A percentile compares a stretch with the other conserved stretches of the same genome.
These are phyloP conservation scores for Pistacia integerrima DNA, from an alignment of 345 rosid genomes.

Conservation along the genomic window DNA sequence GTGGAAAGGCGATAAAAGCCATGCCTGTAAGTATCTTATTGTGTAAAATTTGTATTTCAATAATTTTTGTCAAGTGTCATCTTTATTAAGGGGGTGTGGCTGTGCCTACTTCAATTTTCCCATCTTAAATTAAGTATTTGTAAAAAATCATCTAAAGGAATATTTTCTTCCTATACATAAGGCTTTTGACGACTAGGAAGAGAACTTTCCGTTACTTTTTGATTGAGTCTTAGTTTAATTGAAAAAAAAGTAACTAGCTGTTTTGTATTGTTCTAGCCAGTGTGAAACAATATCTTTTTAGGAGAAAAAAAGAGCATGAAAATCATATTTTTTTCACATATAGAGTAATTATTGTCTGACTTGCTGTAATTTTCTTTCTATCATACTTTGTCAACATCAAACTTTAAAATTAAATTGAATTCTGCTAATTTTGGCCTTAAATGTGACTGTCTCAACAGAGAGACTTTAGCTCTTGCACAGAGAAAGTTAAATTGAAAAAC, in stretches of 20 bases:
- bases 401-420: no score
- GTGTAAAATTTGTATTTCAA: background rate
- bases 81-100: background rate
- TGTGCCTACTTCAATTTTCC: background rate
- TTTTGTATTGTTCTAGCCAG: background rate
- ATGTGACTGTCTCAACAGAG: no score
- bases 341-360: no score
- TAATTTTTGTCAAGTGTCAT: background rate
- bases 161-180: background rate
- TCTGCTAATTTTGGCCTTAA: no score
- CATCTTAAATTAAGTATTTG: background rate
- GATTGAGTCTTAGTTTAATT: background rate
- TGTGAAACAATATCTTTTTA: background rate
- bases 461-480: background rate
- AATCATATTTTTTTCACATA: no score
- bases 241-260: background rate
- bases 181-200: background rate
- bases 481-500: background rate
- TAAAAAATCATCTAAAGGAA: background rate
- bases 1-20: slow-evolving; percentile 81
- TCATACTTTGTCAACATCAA: background rate
- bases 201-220: background rate
- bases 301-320: no score
- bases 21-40: slow-evolving; percentile 61
- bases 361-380: background rate